These are phyloP conservation scores for Termitomyces titanicus DNA, from an alignment of 768 basidiomycete genomes.

Conservation along the genomic window DNA sequence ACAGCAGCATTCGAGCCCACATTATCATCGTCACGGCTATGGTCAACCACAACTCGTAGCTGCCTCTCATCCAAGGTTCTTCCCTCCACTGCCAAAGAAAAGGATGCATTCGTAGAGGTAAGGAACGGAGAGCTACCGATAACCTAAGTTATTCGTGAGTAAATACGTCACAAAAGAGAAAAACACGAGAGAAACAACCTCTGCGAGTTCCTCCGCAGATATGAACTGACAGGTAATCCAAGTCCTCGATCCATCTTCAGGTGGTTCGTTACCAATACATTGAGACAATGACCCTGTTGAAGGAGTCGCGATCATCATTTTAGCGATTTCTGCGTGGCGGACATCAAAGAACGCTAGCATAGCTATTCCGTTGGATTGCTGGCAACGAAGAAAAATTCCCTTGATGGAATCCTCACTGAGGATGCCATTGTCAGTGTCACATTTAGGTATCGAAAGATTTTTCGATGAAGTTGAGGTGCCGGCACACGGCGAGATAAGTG, in stretches of 20 bases:
- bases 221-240: constrained; percentile 42
- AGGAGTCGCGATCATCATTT: constrained; percentile 32
- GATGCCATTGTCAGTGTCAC: not conserved
- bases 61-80: constrained; percentile 14
- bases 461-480: not conserved
- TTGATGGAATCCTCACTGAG: constrained; percentile 37
- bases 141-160: constrained; percentile 32
- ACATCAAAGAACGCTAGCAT: constrained; percentile 61
- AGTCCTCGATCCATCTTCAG: constrained; percentile 19
- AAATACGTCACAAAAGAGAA: constrained; percentile 3
- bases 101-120: constrained; percentile 47
- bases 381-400: constrained; percentile 52
- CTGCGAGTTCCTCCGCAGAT: constrained; percentile 38
- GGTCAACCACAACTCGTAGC: constrained; percentile 5
- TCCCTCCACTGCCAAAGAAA: constrained; percentile 42
- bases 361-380: constrained; percentile 47
- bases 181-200: constrained; percentile 29
- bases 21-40: constrained; percentile 4
- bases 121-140: constrained; percentile 52
- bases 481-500: constrained; percentile 14
- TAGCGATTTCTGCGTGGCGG: constrained; percentile 48
- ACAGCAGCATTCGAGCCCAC: constrained; percentile 1
- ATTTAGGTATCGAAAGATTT: not conserved
- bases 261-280: constrained; percentile 26
- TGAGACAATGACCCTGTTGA: constrained; percentile 23